Conservation (phyloP, 345 rosid genomes). For the Hevea brasiliensis region DNA sequence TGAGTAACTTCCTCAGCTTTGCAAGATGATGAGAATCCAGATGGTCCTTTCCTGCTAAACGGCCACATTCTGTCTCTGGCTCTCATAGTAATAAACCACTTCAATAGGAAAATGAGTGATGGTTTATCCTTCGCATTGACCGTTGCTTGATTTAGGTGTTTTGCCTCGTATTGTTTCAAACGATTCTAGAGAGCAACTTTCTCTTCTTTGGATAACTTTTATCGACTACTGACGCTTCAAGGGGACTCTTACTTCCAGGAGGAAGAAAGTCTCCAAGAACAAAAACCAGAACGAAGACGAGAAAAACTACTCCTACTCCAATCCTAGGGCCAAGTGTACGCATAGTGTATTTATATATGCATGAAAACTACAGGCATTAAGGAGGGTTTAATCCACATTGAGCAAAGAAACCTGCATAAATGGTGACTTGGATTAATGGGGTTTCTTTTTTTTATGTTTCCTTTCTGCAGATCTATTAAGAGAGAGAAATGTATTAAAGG, state of each 20-base stretch:
- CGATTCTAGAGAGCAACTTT: constrained; percentile 68
- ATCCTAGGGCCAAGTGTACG: too few species aligned
- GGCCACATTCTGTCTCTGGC: constrained; percentile 53
- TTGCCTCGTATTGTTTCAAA: too few species aligned
- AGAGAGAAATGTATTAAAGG: too few species aligned
- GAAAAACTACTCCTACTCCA: constrained; percentile 89
- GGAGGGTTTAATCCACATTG: too few species aligned
- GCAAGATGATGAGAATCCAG: constrained; percentile 76
- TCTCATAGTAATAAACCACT: too few species aligned
- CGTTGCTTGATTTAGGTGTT: too few species aligned
- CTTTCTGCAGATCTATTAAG: too few species aligned
- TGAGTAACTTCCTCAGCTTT: constrained; percentile 81
- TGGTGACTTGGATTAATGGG: too few species aligned
- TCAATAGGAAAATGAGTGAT: background rate
- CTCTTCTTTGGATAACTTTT: constrained; percentile 69
- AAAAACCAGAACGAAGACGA: constrained; percentile 87
- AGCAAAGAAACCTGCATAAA: too few species aligned
- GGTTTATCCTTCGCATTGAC: background rate
- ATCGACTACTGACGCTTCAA: constrained; percentile 45
- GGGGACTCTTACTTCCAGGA: constrained; percentile 56
- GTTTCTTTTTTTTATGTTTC: too few species aligned
- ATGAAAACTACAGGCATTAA: too few species aligned
- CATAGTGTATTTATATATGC: too few species aligned
- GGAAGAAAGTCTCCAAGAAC: constrained; percentile 97
- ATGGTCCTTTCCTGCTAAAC: constrained; percentile 55